These are phyloP conservation scores for Colletotrichum sp. DNA, from an alignment of 2,329 filamentous ascomycete genomes.

Conservation along the genomic window DNA sequence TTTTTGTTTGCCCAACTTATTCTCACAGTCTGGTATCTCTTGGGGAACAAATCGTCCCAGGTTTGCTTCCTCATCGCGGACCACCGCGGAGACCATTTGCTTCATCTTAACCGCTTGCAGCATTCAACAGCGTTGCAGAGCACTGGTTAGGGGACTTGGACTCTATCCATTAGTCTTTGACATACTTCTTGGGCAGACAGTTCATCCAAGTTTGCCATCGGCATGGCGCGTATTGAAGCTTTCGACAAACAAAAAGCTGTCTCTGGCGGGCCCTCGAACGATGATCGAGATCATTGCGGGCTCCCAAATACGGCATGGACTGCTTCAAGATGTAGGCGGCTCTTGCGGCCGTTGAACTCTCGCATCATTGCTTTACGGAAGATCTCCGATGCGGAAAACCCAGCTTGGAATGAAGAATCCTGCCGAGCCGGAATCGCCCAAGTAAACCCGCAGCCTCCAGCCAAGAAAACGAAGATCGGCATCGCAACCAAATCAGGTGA, in stretches of 20 bases:
- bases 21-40: not conserved
- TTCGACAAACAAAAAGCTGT: not conserved
- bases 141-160: not conserved
- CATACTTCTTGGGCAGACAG: not conserved
- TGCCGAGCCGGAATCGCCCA: not conserved
- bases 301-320: conserved; percentile 39
- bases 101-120: not conserved
- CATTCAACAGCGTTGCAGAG: not conserved
- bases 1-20: not conserved
- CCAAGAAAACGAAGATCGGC: not conserved
- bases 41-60: not conserved
- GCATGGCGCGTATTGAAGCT: not conserved
- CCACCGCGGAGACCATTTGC: not conserved
- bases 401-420: not conserved
- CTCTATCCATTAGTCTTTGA: not conserved
- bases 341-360: conserved; percentile 51
- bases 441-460: not conserved
- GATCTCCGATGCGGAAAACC: conserved; percentile 28
- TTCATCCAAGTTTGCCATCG: not conserved
- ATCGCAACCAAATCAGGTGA: not conserved
- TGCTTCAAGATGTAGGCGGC: conserved; percentile 49
- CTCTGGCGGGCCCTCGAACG: not conserved
- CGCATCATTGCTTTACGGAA: conserved; percentile 45
- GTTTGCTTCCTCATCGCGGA: not conserved
- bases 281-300: not conserved